phyloP scores from a whole-genome alignment of 352 stramenopile species.

The Globisporangium abappressorium region DNA sequence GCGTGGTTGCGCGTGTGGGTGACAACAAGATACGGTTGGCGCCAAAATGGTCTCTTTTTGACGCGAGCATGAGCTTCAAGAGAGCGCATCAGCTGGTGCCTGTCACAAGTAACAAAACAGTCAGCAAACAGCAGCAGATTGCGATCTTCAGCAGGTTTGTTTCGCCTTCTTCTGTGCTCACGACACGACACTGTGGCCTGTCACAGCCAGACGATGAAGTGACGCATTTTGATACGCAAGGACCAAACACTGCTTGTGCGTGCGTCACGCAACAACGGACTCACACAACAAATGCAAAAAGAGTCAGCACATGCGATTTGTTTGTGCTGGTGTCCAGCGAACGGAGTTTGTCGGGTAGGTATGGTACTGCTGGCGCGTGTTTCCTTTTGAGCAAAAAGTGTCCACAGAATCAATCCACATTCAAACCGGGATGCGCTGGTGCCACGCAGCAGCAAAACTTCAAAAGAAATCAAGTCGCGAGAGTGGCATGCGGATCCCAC shows the following conservation, averaged over 20 bases:
- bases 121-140: not conserved
- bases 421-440: not conserved
- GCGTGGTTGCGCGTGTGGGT: not conserved
- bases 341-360: not conserved
- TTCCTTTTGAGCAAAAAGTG: not conserved
- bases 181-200: not conserved
- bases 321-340: not conserved
- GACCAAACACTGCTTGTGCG: too few relatives aligned
- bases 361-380: not conserved
- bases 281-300: not conserved
- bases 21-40: not conserved
- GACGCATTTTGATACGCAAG: too few relatives aligned
- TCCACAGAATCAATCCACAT: not conserved
- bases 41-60: not conserved
- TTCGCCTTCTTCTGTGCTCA: not conserved
- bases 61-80: not conserved
- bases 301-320: not conserved
- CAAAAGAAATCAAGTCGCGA: not conserved
- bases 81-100: not conserved
- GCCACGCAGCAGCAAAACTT: not conserved
- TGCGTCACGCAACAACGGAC: too few relatives aligned
- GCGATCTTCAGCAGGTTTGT: not conserved
- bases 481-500: not conserved
- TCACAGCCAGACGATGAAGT: too few relatives aligned
- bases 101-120: not conserved